Base-by-base conservation (phyloP, 2,329 filamentous ascomycete genomes). In the Pyrenochaeta sp. region DNA sequence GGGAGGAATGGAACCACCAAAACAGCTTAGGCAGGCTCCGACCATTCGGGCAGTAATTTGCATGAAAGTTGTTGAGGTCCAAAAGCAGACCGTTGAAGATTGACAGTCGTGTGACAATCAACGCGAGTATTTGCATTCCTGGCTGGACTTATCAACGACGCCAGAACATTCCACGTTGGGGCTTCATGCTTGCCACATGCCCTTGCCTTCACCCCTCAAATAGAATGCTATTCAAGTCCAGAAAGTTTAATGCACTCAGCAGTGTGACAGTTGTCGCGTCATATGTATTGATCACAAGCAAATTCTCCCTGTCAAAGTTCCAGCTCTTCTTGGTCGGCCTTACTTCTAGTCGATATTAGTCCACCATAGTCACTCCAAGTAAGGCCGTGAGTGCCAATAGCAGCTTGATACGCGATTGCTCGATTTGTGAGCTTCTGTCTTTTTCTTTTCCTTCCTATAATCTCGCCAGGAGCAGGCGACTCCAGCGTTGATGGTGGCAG, bases 291-390 rank as follows among this genome's bases (percentile, higher is more conserved):
- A 46, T 34, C 32, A 54, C 47, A 10, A 48, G 12, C 30, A 8
- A 19, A 12, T 0, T 30, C 34, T 59, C 45, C 50, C 53, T 53
- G 34, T 55, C 34, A 70, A 12, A 72, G 52, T 44, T 64, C 66
- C n/a, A 54, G 50, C 50, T 72, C 69, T n/a, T 70, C 59, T 24
- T 54, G 52, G 13, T 56, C 62, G 9, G 36, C 37, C 22, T 55
- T 53, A n/a, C 56, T 64, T 52, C 59, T 55, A 1, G 73, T 67
- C 19, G 81, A 83, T 30, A 82, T 70, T 28, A 84, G 67, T 3
- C 79, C 80, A 8, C 78, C 77, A 48, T 76, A 81, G 10, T 75
- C 81, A 9, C 77, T 76, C 61, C 75, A 78, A 9, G 69, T 74
- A 19, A 84, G 25, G 76, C 36, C 36, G 15, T 80, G 52, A 67